Percentiles rank a stretch among this genome's conserved stretches.
phyloP scores from a whole-genome alignment of 176 grass and related monocot species.

The Oryza punctata region DNA sequence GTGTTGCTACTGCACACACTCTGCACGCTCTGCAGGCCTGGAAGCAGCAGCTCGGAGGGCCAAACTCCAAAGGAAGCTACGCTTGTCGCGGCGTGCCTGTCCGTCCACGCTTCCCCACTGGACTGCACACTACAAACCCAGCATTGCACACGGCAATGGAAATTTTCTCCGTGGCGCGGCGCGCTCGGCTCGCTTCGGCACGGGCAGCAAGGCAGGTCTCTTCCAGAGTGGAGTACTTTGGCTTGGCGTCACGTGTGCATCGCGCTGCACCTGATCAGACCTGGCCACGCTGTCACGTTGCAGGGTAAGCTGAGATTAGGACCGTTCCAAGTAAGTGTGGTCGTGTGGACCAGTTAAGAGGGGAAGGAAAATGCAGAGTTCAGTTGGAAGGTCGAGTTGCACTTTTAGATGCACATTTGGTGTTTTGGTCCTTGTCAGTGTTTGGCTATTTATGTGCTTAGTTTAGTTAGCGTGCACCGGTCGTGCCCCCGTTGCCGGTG shows the following conservation, averaged over 20 bases:
- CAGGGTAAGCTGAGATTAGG: background rate
- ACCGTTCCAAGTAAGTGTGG: background rate
- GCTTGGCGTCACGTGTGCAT: background rate
- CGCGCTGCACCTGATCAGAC: background rate
- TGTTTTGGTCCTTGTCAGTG: slow-evolving; percentile 1
- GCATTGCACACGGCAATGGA: background rate
- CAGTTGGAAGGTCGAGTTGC: slow-evolving; percentile 2
- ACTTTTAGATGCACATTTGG: background rate
- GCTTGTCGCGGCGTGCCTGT: slow-evolving; percentile 41
- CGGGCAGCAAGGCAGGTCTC: background rate
- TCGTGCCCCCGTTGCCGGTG: background rate
- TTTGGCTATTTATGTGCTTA: background rate
- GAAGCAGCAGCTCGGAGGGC: background rate
- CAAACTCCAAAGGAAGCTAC: slow-evolving; percentile 29
- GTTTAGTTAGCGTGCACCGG: background rate
- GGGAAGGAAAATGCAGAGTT: background rate
- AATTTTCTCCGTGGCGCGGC: background rate
- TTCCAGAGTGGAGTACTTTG: background rate
- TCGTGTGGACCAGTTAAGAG: background rate
- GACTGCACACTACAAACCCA: background rate
- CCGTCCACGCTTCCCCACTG: background rate
- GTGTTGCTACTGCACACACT: background rate
- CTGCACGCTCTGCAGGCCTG: background rate
- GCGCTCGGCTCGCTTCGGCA: background rate
- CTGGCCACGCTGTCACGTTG: background rate